Base-by-base conservation (phyloP, 2,329 filamentous ascomycete species). In the Ceratocystis variospora region DNA sequence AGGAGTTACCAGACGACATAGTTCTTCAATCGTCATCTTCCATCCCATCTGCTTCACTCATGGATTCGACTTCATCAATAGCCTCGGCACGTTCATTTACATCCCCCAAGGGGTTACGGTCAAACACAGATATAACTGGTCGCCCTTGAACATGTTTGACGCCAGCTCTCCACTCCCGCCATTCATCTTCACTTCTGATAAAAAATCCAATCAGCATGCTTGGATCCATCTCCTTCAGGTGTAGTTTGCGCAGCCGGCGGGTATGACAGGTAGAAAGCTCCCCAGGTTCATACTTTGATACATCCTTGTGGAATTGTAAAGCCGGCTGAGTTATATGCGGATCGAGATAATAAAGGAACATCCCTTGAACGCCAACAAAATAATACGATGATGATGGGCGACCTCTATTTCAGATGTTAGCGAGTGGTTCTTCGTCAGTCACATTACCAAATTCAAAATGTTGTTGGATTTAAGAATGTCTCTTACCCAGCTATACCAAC, bases 191-290 rank as follows among this genome's bases (percentile, higher is more conserved):
- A 67, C 89, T 84, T 50, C 81, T 83, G 69, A 99, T 91, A 45
- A 99, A 77, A 72, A 97, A 97, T 3, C 90, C 93, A 70, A 99
- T 89, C 53, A 99, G 78, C 94, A 99, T 99, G 72, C 91, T 96
- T 0, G 94, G 94, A 72, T 99, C 94, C 89, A 99, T 94, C 73
- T 97, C 92, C 68, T 86, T 85, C 62, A 99, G 82, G 70, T 94
- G 87, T 37, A 99, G 80, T 66, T 88, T 83, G 46, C 93, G 85
- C 19, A 99, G 77, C 61, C 93, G 86, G 63, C 89, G 83, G 0
- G 92, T 97, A 74, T 99, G 93, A 72, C 90, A 96, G 0, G 88
- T 88, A 66, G 87, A 83, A 17, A 96, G 74, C 67, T 97, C 91
- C 71, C 89, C 87, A 6, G 79, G 72, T 0, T 85, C 85, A 72